Evolutionary conservation across 1,284 basidiomycete species (phyloP).

Genomic region (Cryptococcus amylolentus): DNA sequence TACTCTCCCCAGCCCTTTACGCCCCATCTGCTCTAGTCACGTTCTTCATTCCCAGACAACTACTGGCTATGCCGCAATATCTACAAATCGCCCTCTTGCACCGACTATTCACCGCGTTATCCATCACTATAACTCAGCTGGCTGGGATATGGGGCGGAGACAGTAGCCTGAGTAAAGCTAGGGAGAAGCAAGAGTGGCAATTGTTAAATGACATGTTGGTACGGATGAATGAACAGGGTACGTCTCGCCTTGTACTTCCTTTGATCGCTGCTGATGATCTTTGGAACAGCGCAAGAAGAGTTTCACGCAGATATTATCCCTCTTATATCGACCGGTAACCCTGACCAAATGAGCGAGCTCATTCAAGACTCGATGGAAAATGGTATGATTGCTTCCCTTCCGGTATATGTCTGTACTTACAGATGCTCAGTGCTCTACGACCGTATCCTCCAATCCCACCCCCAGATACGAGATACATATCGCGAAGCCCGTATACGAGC

Average conservation of each 20-base stretch:
- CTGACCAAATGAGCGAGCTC: constrained; percentile 2
- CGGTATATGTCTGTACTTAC: background rate
- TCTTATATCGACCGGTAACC: constrained; percentile 14
- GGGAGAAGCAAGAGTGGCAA: constrained; percentile 9
- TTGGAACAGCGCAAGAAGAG: background rate
- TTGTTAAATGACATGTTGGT: constrained; percentile 6
- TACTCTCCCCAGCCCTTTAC: constrained; percentile 26
- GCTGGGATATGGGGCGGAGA: constrained; percentile 30
- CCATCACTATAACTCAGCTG: constrained; percentile 37
- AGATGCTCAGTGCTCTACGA: constrained; percentile 24
- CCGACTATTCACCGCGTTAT: constrained; percentile 28
- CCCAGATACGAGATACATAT: constrained; percentile 18
- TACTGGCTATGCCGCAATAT: constrained; percentile 21
- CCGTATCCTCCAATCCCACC: constrained; percentile 22
- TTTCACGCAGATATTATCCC: constrained; percentile 25
- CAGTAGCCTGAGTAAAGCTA: background rate
- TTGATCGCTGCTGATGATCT: constrained; percentile 7
- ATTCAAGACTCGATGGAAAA: constrained; percentile 27
- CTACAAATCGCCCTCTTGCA: constrained; percentile 30
- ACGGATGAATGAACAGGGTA: constrained; percentile 24
- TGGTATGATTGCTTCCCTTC: constrained; percentile 10
- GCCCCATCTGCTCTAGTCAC: constrained; percentile 6
- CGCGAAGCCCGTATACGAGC: constrained; percentile 6
- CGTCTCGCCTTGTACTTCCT: background rate
- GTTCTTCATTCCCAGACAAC: constrained; percentile 3